Base-by-base conservation (phyloP, 129 eudicot genomes). In the Escallonia rubra region DNA sequence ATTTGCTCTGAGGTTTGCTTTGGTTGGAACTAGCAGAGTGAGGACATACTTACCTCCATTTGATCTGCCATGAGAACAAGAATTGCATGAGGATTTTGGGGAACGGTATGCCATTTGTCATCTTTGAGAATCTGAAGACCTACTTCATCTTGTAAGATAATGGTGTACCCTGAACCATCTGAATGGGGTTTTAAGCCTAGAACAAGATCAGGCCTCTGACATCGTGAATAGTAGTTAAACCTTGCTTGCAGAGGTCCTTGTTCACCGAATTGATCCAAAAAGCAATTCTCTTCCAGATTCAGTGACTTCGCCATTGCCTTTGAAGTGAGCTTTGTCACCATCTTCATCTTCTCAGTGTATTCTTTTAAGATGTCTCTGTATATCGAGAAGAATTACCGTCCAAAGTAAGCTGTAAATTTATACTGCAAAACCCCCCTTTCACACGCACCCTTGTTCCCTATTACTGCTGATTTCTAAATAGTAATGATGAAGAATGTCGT, bases 131-230 rank as follows among this genome's bases (percentile, higher is more conserved):
- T 69, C 69, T 86, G 84, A 43, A 86, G 81, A 44, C 85, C 88
- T 47, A 67, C 77, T 51, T 77, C 87, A 54, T 79, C 87, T 78
- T 81, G 88, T 62, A 86, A 49, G 0, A 90, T 38, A 41, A 83
- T 65, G 10, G 95, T 84, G n/a, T 73, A 53, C 0, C 77, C 87
- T 2, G 88, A 72, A 67, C 79, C 75, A 75, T 83, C 95, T 2
- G 89, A 79, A 56, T 89, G 96, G 7, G 93, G 84, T 63, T 86
- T 86, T 3, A 74, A 43, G 9, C 90, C 96, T 9, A 83, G 77
- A 16, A 83, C 85, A 12, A 64, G 76, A 73, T 84, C 88, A 10
- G 96, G 86, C 59, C 63, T 70, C 51, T 74, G 73, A 60, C 90
- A 86, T n/a, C 79, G 76, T 7, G 88, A 74, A 41, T 89, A 89